Base-by-base conservation (phyloP, 371 early-diverging fungal genomes). In the Actinomortierella ambigua region DNA sequence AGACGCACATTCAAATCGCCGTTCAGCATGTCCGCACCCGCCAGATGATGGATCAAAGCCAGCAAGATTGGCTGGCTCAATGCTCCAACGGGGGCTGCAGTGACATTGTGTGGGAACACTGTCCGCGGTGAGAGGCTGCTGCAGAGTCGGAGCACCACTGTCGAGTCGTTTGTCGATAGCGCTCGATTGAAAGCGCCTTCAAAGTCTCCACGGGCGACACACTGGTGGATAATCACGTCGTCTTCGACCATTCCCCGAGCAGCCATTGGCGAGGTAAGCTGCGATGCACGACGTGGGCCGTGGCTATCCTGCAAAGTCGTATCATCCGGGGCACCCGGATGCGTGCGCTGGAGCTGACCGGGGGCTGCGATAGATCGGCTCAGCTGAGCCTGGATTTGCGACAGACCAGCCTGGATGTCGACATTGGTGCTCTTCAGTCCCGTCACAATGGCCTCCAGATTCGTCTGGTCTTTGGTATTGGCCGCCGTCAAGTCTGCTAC, bases 121-220 rank as follows among this genome's bases (percentile, higher is more conserved):
- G 75, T 54, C 20, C 67, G 27, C 1, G 75, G 75, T 0, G 75
- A 73, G 6, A 73, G 60, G 29, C 63, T 73, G 48, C 57, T 60
- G 42, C 75, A 73, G 42, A 67, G 52, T 2, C 56, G 54, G 15
- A 57, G 54, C 1, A 67, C 75, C 3, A 52, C 39, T 20, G 26
- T 63, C 0, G 67, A 39, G 5, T 73, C 75, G 34, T 63, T 67
- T 17, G 64, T 63, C 43, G 75, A 73, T 40, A 73, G 34, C 17
- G 75, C 75, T 28, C 67, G 63, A 7, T 63, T 73, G 39, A 73
- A 73, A 0, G 75, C 75, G 7, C 39, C 54, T 40, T 73, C 67
- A 39, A 67, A 66, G 46, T 73, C 75, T 20, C 75, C 68, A 51
- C 62, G 60, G 6, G 75, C 75, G 26, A 73, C 59, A 44, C 63